Base-by-base conservation (phyloP, 2,329 filamentous ascomycete species). In the Monosporascus sp. region DNA sequence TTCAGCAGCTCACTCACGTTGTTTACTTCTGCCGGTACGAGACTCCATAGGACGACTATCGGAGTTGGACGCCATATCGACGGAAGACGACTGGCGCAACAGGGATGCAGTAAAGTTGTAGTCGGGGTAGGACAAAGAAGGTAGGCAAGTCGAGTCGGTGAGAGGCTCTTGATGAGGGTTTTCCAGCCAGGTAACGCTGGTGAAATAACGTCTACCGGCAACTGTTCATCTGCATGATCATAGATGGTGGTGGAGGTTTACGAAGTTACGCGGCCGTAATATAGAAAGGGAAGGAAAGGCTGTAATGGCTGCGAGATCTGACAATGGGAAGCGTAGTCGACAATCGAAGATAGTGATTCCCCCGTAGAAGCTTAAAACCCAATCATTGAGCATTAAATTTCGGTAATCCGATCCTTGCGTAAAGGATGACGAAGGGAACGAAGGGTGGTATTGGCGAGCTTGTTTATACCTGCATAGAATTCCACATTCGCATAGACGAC, bases 21-120 rank as follows among this genome's bases (percentile, higher is more conserved):
- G 89, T 68, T 92, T 92, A 67, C 77, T 85, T 68, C 89, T 81
- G 64, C 89, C 89, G 51, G 83, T 85, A 65, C 89, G 82, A 57
- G 88, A 89, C 76, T 91, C 80, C 83, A 86, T 86, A 50, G 81
- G 74, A 62, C 81, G 81, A 65, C 66, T 74, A 56, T 62, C 70
- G 39, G 66, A 65, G 52, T 55, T 50, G 54, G 62, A 65, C 42
- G 62, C 67, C 67, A 68, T 67, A 51, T 58, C 64, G 46, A 54
- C 54, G 42, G 9, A 27, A 6, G 17, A 9, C 7, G 17, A 46
- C 24, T 51, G 44, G 55, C 52, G 48, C 59, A 57, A 50, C 42
- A 48, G 53, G 47, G 44, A 50, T 41, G 51, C 52, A 49, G 37
- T 37, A 55, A 52, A 57, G 48, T 49, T 52, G 54, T 51, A n/a